Evolutionary conservation across 2,329 filamentous ascomycete genomes (phyloP), one percentile per base, ranked within the genome.

Genomic region (Clarireedia paspali): DNA sequence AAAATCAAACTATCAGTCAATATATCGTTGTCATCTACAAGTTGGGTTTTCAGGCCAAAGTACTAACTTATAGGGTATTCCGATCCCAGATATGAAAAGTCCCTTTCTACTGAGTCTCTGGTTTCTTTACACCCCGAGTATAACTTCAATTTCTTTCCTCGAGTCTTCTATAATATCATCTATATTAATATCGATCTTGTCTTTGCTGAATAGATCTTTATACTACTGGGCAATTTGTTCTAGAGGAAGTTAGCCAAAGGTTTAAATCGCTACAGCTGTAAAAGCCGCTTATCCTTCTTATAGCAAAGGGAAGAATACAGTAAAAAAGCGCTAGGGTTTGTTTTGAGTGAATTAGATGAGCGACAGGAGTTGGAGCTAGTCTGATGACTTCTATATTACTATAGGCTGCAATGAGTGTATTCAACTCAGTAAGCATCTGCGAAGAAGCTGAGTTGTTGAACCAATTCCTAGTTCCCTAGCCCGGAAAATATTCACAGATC

Each of bases 141-240:
- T 68, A 6, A 82, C 81, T 59, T 76, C 75, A 20, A 82, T 75
- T 68, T 85, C 82, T 40, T 73, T 73, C 57, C 79, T 71, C 45
- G 80, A 72, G 65, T 86, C 83, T 60, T 83, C 81, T 2, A 81
- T 78, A 50, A 85, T 79, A 4, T 80, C 81, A 66, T 85, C 82
- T 76, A 85, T 83, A 65, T 84, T 84, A 69, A 86, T 85, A 65
- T 85, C 82, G 56, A 84, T 84, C 64, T 78, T 76, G 60, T 84
- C 82, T 55, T 82, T 82, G 2, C 83, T 82, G 65, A 86, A 85
- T 1, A 83, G 83, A 65, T 86, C 83, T 65, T 86, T 83, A 1
- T 85, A 71, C 67, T 84, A 65, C 49, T 63, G 60, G 20, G 67
- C 67, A 47, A 68, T 82, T 3, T 75, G 76, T 10, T 81, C 82